phyloP scores from a whole-genome alignment of 2,329 filamentous ascomycete genomes.

The Aspergillus carbonarius region DNA sequence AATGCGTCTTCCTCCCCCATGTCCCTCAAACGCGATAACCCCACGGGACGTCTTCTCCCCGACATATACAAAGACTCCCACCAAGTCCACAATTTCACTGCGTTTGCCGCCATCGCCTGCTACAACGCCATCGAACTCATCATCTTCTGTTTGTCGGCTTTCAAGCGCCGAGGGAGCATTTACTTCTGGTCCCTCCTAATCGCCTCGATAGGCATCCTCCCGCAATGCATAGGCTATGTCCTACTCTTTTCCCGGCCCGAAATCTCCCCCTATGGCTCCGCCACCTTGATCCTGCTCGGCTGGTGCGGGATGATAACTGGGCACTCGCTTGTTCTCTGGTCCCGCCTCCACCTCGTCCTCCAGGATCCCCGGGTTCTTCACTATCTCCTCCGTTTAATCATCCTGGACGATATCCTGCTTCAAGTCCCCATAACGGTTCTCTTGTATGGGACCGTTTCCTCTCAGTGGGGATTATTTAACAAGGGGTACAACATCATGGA shows the following conservation, averaged over 20 bases:
- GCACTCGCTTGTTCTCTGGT: conserved; percentile 47
- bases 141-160: conserved; percentile 44
- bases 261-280: conserved; percentile 28
- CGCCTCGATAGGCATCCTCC: conserved; percentile 37
- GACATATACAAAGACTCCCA: background rate
- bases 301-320: conserved; percentile 46
- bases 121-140: conserved; percentile 48
- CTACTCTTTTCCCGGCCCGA: conserved; percentile 39
- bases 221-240: conserved; percentile 41
- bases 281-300: conserved; percentile 37
- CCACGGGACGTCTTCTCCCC: background rate
- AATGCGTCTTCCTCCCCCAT: background rate
- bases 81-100: conserved; percentile 28
- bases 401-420: conserved; percentile 38
- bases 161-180: conserved; percentile 39
- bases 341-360: conserved; percentile 44
- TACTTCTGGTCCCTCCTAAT: conserved; percentile 48
- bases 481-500: conserved; percentile 44
- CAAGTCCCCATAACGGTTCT: conserved; percentile 42
- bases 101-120: conserved; percentile 43
- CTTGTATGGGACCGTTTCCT: conserved; percentile 33
- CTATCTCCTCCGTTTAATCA: conserved; percentile 41
- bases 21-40: background rate
- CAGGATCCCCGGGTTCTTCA: conserved; percentile 31
- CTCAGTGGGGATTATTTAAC: background rate